Evolutionary conservation across 352 stramenopile species (phyloP), one percentile per base, ranked within the genome.

Genomic region (Pythium sukuiense): DNA sequence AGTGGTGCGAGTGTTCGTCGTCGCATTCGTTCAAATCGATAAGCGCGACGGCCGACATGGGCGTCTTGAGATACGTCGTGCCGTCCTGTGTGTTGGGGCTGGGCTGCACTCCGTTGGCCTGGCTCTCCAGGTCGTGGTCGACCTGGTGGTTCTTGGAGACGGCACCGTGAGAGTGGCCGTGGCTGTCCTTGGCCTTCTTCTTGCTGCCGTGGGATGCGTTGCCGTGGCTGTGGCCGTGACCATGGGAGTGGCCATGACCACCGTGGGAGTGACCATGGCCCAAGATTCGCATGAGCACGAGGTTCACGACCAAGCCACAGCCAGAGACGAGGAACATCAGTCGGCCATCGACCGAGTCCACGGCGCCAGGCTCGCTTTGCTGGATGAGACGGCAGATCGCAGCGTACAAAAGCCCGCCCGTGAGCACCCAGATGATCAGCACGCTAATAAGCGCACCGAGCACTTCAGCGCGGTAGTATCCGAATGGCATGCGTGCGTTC

Each of bases 381-480:
- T 76, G 70, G 56, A 97, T 76, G 30, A 97, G 81, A 18, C 97
- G 83, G 48, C 76, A 55, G 52, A 99, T 67, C 0, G 96, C 98
- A 57, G 98, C 92, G 32, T 89, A 92, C 3, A 98, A 72, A 32
- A 99, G 80, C 6, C 77, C 81, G 27, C 96, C 70, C 6, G 90
- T 98, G n/a, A 99, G 79, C 55, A 98, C 77, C 69, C 93, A 98
- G 59, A 99, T 96, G 59, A 94, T 83, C 33, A 97, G 57, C 60
- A 99, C 96, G 55, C 86, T 98, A 46, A 97, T 83, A 4, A 99
- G 69, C 26, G 97, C 98, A 9, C 96, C 96, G 5, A 99, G 79
- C 13, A 98, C 96, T 73, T 99, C 98, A 2, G 93, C 96, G 50
- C 98, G 85, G 63, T 98, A 90, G 61, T 98, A 97, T n/a, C 98